These are phyloP conservation scores for Smallanthus sonchifolius DNA, from an alignment of 129 eudicot genomes.

Conservation along the genomic window DNA sequence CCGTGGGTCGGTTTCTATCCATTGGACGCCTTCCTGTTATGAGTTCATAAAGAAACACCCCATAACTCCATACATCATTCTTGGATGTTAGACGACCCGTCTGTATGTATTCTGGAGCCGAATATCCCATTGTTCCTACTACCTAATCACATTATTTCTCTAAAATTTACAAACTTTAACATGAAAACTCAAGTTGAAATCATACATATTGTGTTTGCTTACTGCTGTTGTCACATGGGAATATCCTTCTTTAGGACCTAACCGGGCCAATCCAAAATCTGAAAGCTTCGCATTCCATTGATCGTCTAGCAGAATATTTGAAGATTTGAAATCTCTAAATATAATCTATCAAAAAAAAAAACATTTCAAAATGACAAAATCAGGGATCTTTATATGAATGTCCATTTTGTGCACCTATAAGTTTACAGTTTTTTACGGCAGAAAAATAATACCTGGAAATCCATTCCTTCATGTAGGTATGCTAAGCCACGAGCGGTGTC, in stretches of 20 bases:
- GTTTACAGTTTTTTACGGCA: neutral
- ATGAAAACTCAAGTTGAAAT: neutral
- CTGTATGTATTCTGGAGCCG: conserved; percentile 79
- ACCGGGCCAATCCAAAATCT: conserved; percentile 87
- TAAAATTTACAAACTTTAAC: neutral
- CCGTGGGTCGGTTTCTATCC: conserved; percentile 59
- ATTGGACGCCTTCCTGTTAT: conserved; percentile 72
- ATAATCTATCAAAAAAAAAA: conserved; percentile 50
- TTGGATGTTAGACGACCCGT: conserved; percentile 71
- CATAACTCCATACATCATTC: conserved; percentile 77
- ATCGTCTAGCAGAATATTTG: conserved; percentile 86
- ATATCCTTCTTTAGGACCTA: conserved; percentile 86
- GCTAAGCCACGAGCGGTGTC: conserved; percentile 89
- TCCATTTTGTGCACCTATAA: neutral
- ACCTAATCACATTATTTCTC: conserved; percentile 34
- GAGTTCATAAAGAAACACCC: conserved; percentile 76
- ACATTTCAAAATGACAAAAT: neutral
- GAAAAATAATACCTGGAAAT: conserved; percentile 55
- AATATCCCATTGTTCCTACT: conserved; percentile 79
- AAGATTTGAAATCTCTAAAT: conserved; percentile 89
- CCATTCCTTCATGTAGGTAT: conserved; percentile 86
- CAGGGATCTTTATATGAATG: neutral
- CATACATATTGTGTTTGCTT: conserved; percentile 15
- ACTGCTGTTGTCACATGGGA: conserved; percentile 91
- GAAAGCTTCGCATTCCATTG: conserved; percentile 93